phyloP scores from a whole-genome alignment of 768 basidiomycete genomes.

The Trichaptum fuscoviolaceum region DNA sequence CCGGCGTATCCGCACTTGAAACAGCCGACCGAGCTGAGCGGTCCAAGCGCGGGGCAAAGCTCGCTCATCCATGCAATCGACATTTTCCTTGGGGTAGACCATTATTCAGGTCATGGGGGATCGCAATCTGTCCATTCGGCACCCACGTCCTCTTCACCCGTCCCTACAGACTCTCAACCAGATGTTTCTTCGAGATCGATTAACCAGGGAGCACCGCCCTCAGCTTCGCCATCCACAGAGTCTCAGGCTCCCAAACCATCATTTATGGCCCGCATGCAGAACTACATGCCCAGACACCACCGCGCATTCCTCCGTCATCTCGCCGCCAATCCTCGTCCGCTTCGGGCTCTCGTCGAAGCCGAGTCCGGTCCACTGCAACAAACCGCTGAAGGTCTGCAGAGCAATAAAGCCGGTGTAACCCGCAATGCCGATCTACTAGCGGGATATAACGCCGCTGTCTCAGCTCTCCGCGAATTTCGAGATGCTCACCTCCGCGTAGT shows the following conservation, averaged over 20 bases:
- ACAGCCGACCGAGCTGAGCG: conserved; percentile 38
- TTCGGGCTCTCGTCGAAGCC: conserved; percentile 39
- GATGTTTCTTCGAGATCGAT: neutral
- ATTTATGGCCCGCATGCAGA: conserved; percentile 51
- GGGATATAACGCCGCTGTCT: conserved; percentile 46
- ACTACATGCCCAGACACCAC: conserved; percentile 59
- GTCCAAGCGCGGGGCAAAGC: conserved; percentile 59
- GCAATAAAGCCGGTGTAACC: neutral
- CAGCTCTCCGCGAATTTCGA: conserved; percentile 47
- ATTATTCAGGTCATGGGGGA: conserved; percentile 17
- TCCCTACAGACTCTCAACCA: neutral
- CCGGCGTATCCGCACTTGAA: conserved; percentile 23
- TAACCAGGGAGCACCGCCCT: neutral
- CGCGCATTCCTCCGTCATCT: conserved; percentile 54
- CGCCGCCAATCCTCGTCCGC: conserved; percentile 37
- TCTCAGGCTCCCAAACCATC: conserved; percentile 9
- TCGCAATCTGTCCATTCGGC: neutral
- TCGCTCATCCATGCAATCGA: conserved; percentile 53
- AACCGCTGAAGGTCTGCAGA: conserved; percentile 2
- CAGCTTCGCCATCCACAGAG: neutral
- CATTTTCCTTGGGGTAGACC: conserved; percentile 47
- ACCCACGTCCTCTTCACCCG: conserved; percentile 12
- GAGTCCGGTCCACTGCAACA: neutral
- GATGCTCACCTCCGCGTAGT: conserved; percentile 57
- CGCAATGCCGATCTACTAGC: conserved; percentile 20